Percentiles rank a stretch among this genome's conserved stretches.
phyloP scores from a whole-genome alignment of 331 rosid genomes.

The Acacia pycnantha region DNA sequence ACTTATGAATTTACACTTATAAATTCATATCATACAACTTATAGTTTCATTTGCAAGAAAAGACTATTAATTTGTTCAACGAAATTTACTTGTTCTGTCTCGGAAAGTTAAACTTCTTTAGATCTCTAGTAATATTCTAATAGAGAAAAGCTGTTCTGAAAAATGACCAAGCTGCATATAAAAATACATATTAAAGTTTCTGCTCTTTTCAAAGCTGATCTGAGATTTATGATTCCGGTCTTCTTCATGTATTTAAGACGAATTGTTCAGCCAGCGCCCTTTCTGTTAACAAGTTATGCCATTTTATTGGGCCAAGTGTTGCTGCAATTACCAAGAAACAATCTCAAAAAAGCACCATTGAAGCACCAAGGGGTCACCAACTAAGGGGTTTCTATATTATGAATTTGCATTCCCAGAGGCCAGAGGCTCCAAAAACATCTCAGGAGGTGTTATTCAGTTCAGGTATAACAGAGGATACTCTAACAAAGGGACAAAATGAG shows the following conservation, averaged over 20 bases:
- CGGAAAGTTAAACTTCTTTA: constrained; percentile 23
- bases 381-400: constrained; percentile 6
- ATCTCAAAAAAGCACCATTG: constrained; percentile 19
- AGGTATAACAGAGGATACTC: constrained; percentile 13
- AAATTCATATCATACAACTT: neutral
- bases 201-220: constrained; percentile 11
- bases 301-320: constrained; percentile 16
- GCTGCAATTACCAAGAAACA: constrained; percentile 10
- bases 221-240: neutral
- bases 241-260: constrained; percentile 25
- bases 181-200: constrained; percentile 1
- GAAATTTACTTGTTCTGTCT: constrained; percentile 23
- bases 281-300: constrained; percentile 19
- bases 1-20: too few relatives aligned
- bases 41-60: constrained; percentile 3
- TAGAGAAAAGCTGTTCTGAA: constrained; percentile 18
- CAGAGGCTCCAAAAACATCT: constrained; percentile 27
- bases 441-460: constrained; percentile 34
- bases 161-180: constrained; percentile 5
- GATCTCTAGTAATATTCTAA: neutral
- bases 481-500: constrained; percentile 23
- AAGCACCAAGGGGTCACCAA: constrained; percentile 23
- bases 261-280: constrained; percentile 3
- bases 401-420: constrained; percentile 5
- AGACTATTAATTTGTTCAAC: neutral